Percentiles rank a stretch among this genome's conserved stretches.
phyloP scores from a whole-genome alignment of 495 filamentous ascomycete species.

The Penicillium angulare region DNA sequence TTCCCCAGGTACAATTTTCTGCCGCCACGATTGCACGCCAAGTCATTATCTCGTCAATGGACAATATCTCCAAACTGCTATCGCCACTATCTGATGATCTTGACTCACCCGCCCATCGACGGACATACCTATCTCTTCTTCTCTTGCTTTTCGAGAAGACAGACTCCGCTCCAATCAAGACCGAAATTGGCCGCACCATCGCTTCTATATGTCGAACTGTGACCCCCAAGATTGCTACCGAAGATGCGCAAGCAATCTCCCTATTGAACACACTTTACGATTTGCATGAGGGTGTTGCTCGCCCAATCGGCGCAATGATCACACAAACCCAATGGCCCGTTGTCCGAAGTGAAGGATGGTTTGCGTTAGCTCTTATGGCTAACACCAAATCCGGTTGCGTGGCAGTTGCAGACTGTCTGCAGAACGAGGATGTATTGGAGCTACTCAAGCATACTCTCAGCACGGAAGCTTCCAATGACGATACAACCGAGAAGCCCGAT shows the following conservation, averaged over 20 bases:
- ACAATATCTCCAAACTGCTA: slow-evolving; percentile 55
- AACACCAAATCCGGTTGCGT: slow-evolving; percentile 46
- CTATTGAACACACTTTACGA: slow-evolving; percentile 51
- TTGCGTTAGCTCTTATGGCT: slow-evolving; percentile 72
- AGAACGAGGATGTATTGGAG: slow-evolving; percentile 43
- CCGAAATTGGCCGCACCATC: slow-evolving; percentile 68
- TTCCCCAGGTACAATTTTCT: slow-evolving; percentile 69
- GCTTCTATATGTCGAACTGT: slow-evolving; percentile 64
- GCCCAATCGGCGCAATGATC: slow-evolving; percentile 60
- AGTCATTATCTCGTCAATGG: slow-evolving; percentile 55
- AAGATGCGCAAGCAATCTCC: slow-evolving; percentile 14
- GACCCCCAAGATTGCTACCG: slow-evolving; percentile 35
- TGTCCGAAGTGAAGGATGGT: slow-evolving; percentile 70
- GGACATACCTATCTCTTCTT: slow-evolving; percentile 60
- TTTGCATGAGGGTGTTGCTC: slow-evolving; percentile 48
- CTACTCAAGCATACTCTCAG: slow-evolving; percentile 53
- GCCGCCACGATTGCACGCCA: slow-evolving; percentile 66
- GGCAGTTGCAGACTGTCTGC: slow-evolving; percentile 49
- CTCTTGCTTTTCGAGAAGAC: slow-evolving; percentile 56
- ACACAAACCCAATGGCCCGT: slow-evolving; percentile 67
- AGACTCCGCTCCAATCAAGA: slow-evolving; percentile 63
- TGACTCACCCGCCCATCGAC: slow-evolving; percentile 35
- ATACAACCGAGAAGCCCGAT: slow-evolving; percentile 17
- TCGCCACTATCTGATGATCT: slow-evolving; percentile 35
- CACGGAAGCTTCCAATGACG: slow-evolving; percentile 19